These are phyloP conservation scores for Leccinum subgranulosum DNA, from an alignment of 768 basidiomycete genomes.

Conservation along the genomic window DNA sequence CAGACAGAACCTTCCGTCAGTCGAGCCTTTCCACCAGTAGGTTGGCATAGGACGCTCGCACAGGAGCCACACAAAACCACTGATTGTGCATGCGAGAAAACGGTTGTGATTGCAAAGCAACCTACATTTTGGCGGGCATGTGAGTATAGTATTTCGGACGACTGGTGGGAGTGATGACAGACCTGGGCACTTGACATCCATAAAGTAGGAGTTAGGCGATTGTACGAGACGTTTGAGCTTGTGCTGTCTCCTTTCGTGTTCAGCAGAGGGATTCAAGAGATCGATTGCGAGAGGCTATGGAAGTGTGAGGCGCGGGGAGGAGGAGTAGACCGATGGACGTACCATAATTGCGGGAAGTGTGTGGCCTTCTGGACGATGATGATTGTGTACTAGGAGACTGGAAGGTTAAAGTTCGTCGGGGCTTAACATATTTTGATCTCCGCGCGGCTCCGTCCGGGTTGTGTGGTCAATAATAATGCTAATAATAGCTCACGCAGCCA, in stretches of 20 bases:
- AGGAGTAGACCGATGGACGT: background rate
- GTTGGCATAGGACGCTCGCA: constrained; percentile 94
- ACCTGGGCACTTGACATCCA: constrained; percentile 99
- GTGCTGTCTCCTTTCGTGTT: constrained; percentile 86
- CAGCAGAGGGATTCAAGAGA: constrained; percentile 92
- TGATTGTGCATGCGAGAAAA: constrained; percentile 99
- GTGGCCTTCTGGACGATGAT: constrained; percentile 16
- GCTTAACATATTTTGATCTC: constrained; percentile 16
- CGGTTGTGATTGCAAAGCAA: constrained; percentile 93
- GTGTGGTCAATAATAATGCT: background rate
- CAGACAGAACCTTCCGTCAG: constrained; percentile 86
- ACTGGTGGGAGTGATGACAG: constrained; percentile 24
- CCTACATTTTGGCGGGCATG: constrained; percentile 42
- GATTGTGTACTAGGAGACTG: constrained; percentile 17
- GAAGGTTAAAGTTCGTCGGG: constrained; percentile 26
- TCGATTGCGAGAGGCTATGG: constrained; percentile 93
- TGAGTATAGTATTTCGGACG: background rate
- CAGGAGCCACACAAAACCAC: constrained; percentile 94
- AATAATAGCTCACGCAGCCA: constrained; percentile 10
- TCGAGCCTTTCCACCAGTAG: constrained; percentile 96
- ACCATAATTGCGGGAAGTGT: constrained; percentile 18
- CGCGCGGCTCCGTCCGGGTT: constrained; percentile 16
- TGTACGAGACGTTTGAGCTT: constrained; percentile 99
- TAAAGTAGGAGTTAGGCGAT: constrained; percentile 98
- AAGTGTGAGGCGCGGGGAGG: constrained; percentile 5